Evolutionary conservation across 306 rosid genomes (phyloP), one percentile per base, ranked within the genome.

Genomic region (Rubus idaeus): DNA sequence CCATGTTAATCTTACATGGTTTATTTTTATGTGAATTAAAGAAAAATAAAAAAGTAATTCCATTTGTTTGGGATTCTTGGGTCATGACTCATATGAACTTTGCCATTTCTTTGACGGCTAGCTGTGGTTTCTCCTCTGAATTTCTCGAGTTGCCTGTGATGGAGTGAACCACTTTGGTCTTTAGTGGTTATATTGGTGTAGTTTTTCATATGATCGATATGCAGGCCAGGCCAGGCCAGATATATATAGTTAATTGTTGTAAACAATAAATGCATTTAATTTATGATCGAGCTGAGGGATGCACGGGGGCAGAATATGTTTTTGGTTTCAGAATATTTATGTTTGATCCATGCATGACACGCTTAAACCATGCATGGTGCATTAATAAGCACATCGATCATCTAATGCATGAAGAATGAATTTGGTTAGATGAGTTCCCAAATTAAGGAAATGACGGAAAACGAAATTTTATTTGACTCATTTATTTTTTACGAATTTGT

Each of bases 131-230:
- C 45, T 62, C 44, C 44, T 35, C 20, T 62, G 0, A n/a, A 11
- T 39, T 21, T 80, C 84, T 69, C 84, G 62, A 41, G 87, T 80
- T 60, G 75, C 79, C 45, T 80, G 87, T 84, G 87, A 84, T 76
- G 65, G 13, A 52, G 49, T 67, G 65, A 46, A 23, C 42, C 50
- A 42, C 76, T 68, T 73, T 44, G 50, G 10, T 39, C 78, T 80
- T 80, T 80, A 77, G 81, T 80, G 82, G 87, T 80, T 84, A 74
- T 50, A 51, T 70, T 37, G 3, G 39, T 64, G 47, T 12, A 61
- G 42, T 26, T 11, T 17, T 61, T 61, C 67, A 61, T 61, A 61
- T 61, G 67, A 61, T 58, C 39, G 21, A 58, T 61, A 61, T 61
- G 41, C 42, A 30, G 67, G 67, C 20, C 56, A 51, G 12, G 56